Base-by-base conservation (phyloP, 2,329 filamentous ascomycete species). In the Lasiodiplodia sp. region DNA sequence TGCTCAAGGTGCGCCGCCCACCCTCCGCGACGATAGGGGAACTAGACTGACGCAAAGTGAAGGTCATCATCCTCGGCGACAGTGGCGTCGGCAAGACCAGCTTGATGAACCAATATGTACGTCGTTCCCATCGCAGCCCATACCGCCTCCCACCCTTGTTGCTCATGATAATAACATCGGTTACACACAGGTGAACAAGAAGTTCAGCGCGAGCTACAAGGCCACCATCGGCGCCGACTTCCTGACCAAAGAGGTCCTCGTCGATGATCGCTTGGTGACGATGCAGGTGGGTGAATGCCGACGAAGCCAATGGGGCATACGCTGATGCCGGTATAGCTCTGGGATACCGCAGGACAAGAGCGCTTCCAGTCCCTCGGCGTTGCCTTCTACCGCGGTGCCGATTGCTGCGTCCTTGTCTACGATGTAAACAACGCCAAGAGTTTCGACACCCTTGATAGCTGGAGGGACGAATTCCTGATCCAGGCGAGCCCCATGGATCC, bases 51-150 rank as follows among this genome's bases (percentile, higher is more conserved):
- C 69, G 37, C 76, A 28, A 34, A 56, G 21, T 7, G 57, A 68
- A 98, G 95, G 94, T 99, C 78, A 99, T 99, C 78, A 98, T 99
- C 83, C 91, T 99, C 75, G 96, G 96, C 76, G 96, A 99, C 83
- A 98, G 95, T 83, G 96, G 96, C 84, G 96, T 99, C 71, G 96
- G 96, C 81, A 99, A 99, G 88, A 99, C 96, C 71, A 97, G 94
- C 83, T 90, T 99, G 88, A 99, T 99, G 96, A 99, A 99, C 85
- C 96, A 99, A 98, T 99, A 98, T 92, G 96, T 98, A 90, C 81
- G 92, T 76, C 68, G 58, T 38, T 69, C 64, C 65, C 21, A 18
- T 11, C 38, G 14, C 65, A 49, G 34, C 47, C 62, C 28, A 34
- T 40, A 11, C 12, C 23, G 23, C 31, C n/a, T 56, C 40, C 55